Evolutionary conservation across 306 rosid genomes (phyloP).

Genomic region (apple (Malus domestica)): DNA sequence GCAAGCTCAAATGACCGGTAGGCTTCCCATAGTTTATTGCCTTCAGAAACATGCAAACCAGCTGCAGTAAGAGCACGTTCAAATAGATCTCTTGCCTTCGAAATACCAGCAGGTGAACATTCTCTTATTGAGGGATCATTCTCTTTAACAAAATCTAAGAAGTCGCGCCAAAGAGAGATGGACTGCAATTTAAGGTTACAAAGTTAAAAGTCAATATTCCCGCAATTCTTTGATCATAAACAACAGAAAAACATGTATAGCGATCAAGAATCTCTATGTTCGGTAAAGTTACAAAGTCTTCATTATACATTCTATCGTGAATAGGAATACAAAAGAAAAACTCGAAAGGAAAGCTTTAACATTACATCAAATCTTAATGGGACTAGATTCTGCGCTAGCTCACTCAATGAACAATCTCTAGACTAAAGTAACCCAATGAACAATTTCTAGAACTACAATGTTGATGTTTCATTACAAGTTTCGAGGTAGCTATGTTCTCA

Average conservation of each 20-base stretch:
- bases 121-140: constrained; percentile 49
- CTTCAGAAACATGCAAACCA: constrained; percentile 82
- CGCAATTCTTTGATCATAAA: neutral
- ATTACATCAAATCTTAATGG: neutral
- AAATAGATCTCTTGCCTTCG: constrained; percentile 67
- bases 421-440: neutral
- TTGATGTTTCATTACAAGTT: neutral
- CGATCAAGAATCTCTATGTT: neutral
- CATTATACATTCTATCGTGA: neutral
- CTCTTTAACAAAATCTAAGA: constrained; percentile 56
- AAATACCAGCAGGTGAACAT: constrained; percentile 51
- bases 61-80: constrained; percentile 79
- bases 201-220: constrained; percentile 12
- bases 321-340: neutral
- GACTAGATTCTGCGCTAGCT: neutral
- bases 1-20: constrained; percentile 72
- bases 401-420: neutral
- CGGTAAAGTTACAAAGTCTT: neutral
- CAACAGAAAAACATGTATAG: neutral
- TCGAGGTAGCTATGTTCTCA: neutral
- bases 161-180: constrained; percentile 69
- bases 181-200: constrained; percentile 52
- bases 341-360: neutral
- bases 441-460: neutral
- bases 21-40: constrained; percentile 72